A percentile compares a stretch with the other conserved stretches of the same genome.
Conservation (phyloP, 768 basidiomycete species). For the Pulveroboletus sp. region DNA sequence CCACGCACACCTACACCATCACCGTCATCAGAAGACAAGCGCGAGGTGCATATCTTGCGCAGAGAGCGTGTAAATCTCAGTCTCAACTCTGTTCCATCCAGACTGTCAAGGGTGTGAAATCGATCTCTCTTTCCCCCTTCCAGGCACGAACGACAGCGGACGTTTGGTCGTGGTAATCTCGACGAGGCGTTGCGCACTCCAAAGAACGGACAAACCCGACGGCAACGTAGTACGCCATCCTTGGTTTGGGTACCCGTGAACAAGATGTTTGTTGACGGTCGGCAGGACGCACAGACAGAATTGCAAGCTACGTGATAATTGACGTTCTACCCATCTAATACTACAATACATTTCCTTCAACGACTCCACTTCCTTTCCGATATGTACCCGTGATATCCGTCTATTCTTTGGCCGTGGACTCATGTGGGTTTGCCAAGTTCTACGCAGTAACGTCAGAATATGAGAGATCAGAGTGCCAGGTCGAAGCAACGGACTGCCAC, state of each 20-base stretch:
- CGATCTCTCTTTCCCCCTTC: conserved; percentile 39
- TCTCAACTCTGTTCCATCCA: conserved; percentile 20
- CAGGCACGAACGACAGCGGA: conserved; percentile 43
- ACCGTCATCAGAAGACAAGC: background rate
- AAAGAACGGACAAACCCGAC: conserved; percentile 48
- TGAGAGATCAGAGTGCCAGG: background rate
- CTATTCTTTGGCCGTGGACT: background rate
- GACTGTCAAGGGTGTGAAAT: conserved; percentile 40
- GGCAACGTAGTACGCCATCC: conserved; percentile 12
- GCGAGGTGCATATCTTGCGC: conserved; percentile 5
- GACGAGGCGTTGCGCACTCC: conserved; percentile 85
- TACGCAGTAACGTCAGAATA: no score
- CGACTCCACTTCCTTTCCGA: background rate
- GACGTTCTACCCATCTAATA: background rate
- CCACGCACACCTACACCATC: background rate
- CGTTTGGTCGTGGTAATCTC: conserved; percentile 73
- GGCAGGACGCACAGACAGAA: conserved; percentile 13
- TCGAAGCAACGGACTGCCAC: background rate
- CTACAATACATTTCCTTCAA: background rate
- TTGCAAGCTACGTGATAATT: background rate
- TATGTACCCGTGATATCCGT: background rate
- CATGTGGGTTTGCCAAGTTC: no score
- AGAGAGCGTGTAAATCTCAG: background rate
- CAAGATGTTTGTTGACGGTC: conserved; percentile 29
- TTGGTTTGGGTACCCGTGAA: conserved; percentile 10